Percentiles rank a stretch among this genome's conserved stretches.
Conservation (phyloP, 176 grass and related monocot genomes). For the Cenchrus americanus region DNA sequence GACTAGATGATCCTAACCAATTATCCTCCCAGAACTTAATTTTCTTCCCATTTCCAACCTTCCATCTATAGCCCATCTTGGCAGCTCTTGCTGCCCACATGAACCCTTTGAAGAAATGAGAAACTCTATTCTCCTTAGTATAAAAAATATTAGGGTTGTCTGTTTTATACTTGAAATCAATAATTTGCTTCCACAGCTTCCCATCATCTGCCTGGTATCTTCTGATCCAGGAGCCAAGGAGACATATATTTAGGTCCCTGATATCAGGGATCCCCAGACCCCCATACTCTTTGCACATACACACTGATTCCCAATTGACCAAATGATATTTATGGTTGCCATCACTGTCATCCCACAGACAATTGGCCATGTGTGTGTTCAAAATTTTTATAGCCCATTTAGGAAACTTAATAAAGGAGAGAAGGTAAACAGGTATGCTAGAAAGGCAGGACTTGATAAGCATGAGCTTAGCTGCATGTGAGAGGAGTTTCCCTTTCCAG, state of each 20-base stretch:
- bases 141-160: not conserved
- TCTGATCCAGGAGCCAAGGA: not conserved
- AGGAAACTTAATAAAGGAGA: too few relatives aligned
- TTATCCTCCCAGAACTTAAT: not conserved
- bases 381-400: too few relatives aligned
- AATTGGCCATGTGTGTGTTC: not conserved
- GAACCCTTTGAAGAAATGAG: not conserved
- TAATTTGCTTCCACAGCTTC: not conserved
- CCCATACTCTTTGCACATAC: not conserved
- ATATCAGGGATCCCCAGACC: not conserved
- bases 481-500: too few relatives aligned
- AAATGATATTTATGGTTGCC: not conserved
- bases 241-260: not conserved
- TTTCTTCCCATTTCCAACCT: not conserved
- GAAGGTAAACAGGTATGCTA: too few relatives aligned
- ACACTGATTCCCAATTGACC: not conserved
- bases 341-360: not conserved
- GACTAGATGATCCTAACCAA: not conserved
- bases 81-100: not conserved
- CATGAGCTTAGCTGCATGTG: too few relatives aligned
- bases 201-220: not conserved
- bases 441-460: too few relatives aligned
- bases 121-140: rapidly evolving
- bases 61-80: not conserved
- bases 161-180: not conserved